Percentiles rank a stretch among this genome's conserved stretches.
Conservation (phyloP, 2,329 filamentous ascomycete genomes). For the Paecilomyces fulvus region DNA sequence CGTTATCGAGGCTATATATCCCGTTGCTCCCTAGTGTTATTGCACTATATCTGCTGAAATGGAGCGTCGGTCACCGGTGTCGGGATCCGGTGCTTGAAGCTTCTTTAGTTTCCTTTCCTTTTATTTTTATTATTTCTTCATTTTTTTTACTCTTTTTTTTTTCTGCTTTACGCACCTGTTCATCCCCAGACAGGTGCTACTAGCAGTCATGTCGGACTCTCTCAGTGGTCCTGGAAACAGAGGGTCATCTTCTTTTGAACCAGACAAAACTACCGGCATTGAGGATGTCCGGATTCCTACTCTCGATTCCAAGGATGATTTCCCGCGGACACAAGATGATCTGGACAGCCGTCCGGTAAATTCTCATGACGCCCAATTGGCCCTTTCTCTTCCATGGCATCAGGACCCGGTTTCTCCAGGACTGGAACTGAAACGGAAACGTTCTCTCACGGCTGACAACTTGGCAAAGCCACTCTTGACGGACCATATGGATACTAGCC, state of each 20-base stretch:
- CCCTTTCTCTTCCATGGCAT: background rate
- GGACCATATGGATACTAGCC: background rate
- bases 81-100: constrained; percentile 1
- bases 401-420: background rate
- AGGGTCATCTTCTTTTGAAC: constrained; percentile 12
- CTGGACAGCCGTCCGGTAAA: background rate
- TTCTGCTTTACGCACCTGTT: constrained; percentile 1
- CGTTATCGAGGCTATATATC: background rate
- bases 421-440: constrained; percentile 6
- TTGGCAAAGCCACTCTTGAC: background rate
- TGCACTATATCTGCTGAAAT: background rate
- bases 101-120: constrained; percentile 1
- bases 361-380: background rate
- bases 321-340: background rate
- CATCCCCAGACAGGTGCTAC: constrained; percentile 2
- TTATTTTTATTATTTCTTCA: constrained; percentile 1
- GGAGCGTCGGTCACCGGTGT: constrained; percentile 1
- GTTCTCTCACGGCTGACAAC: constrained; percentile 1
- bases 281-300: constrained; percentile 3
- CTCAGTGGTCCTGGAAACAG: constrained; percentile 6
- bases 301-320: background rate
- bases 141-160: constrained; percentile 1
- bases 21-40: background rate
- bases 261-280: constrained; percentile 7
- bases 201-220: constrained; percentile 7